Base-by-base conservation (phyloP, 148 eudicot species). In the Chenopodium berlandieri region DNA sequence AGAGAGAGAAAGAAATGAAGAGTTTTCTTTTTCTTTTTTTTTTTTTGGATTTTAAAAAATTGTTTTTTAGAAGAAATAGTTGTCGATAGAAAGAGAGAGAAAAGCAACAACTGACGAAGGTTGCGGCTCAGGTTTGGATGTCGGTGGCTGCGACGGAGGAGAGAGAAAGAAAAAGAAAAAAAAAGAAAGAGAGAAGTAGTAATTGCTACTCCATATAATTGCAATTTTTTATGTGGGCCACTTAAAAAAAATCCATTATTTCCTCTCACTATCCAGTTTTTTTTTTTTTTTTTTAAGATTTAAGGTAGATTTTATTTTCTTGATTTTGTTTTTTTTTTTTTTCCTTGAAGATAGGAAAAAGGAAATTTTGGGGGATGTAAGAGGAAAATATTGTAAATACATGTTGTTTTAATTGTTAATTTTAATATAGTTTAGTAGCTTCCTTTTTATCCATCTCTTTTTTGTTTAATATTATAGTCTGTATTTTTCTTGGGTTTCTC, bases 321-420 rank as follows among this genome's bases (percentile, higher is more conserved):
- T 34, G 37, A 34, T 34, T 37, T 32, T 32, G 34, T 32, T 32
- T 32, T 37, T 30, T 64, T 1, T 75, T 34, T 71, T 9, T 7
- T 37, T 37, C 22, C 12, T 54, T 54, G 62, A 17, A 52, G 34
- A 74, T 47, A 31, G 27, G 23, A 10, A 25, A 80, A 56, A 32
- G 77, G 22, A 80, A 78, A 78, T 71, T 83, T 87, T 83, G 75
- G 79, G 62, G 76, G 77, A 25, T 86, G 86, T 86, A 82, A 78
- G 80, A 81, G 81, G 71, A 31, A 48, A 79, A 75, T 81, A 74
- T 80, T 85, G 85, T 85, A 82, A 62, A 85, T 85, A 82, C 78
- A 82, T 75, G 31, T 44, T 46, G 31, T 27, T 66, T 75, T 67
- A 72, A 30, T 75, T 62, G 63, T 62, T 50, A 17, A 56, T 71